Percentiles rank a stretch among this genome's conserved stretches.
phyloP scores from a whole-genome alignment of 768 basidiomycete genomes.

The Paxillus involutus region DNA sequence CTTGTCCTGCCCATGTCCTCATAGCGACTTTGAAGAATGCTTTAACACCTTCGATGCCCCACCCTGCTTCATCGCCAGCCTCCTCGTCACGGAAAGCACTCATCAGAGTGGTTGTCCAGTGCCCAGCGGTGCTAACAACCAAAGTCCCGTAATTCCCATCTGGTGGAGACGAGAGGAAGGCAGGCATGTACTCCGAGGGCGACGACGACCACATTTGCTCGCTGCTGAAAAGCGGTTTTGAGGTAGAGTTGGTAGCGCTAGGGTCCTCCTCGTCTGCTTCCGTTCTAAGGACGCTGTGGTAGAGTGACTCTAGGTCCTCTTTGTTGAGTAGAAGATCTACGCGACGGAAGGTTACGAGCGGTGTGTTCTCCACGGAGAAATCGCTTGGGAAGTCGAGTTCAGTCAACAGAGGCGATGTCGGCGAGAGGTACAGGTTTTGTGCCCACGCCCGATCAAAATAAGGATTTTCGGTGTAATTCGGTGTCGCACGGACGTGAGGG shows the following conservation, averaged over 20 bases:
- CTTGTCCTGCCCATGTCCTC: conserved; percentile 50
- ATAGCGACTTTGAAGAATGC: conserved; percentile 60
- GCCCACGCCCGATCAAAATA: conserved; percentile 66
- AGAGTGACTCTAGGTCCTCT: conserved; percentile 47
- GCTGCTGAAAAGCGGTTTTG: conserved; percentile 49
- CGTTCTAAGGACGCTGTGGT: conserved; percentile 27
- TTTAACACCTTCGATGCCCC: conserved; percentile 55
- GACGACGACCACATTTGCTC: conserved; percentile 56
- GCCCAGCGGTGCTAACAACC: conserved; percentile 63
- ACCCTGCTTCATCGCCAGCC: conserved; percentile 33
- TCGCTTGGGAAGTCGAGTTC: conserved; percentile 44
- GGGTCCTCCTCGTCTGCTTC: conserved; percentile 17
- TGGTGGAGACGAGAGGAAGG: conserved; percentile 47
- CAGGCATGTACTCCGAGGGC: conserved; percentile 50
- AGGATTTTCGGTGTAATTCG: conserved; percentile 53
- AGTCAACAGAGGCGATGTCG: conserved; percentile 39
- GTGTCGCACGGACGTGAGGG: conserved; percentile 66
- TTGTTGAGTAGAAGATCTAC: conserved; percentile 57
- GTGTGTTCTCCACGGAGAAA: conserved; percentile 57
- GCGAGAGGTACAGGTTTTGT: conserved; percentile 62
- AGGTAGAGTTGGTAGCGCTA: conserved; percentile 21
- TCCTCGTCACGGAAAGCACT: conserved; percentile 37
- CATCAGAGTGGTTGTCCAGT: conserved; percentile 66
- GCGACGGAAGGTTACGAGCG: conserved; percentile 65
- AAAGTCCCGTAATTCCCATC: conserved; percentile 58